A percentile compares a stretch with the other conserved stretches of the same genome.
phyloP scores from a whole-genome alignment of 371 early-diverging fungal genomes.

The Mortierella sp. region DNA sequence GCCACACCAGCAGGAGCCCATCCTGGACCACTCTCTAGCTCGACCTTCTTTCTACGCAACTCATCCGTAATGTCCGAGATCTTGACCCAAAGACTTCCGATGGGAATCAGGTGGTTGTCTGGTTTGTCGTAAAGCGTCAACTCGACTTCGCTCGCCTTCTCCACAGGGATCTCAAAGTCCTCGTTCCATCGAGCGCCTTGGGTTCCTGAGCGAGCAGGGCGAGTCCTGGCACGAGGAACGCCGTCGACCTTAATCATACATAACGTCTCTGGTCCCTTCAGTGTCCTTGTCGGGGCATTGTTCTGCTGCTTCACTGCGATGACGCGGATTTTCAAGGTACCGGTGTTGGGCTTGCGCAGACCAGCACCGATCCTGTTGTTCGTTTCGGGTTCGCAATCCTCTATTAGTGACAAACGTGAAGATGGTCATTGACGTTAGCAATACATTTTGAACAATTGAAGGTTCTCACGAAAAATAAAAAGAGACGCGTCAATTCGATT shows the following conservation, averaged over 20 bases:
- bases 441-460: background rate
- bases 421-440: background rate
- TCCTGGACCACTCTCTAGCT: constrained; percentile 60
- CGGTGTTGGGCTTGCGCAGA: constrained; percentile 79
- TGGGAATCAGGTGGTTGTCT: constrained; percentile 72
- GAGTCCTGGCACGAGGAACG: constrained; percentile 78
- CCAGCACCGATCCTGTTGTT: constrained; percentile 71
- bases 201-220: constrained; percentile 64
- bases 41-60: constrained; percentile 73
- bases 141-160: constrained; percentile 94
- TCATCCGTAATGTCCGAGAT: constrained; percentile 85
- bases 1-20: constrained; percentile 57
- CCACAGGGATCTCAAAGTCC: constrained; percentile 84
- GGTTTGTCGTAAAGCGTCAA: constrained; percentile 82
- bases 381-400: constrained; percentile 44
- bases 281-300: constrained; percentile 75
- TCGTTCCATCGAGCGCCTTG: constrained; percentile 84
- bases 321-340: constrained; percentile 77
- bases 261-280: constrained; percentile 72
- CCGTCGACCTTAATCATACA: constrained; percentile 89
- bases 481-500: background rate
- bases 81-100: constrained; percentile 88
- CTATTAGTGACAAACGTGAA: constrained; percentile 14
- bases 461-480: background rate
- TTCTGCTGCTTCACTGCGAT: constrained; percentile 75